These are phyloP conservation scores for Aspergillus ellipticus DNA, from an alignment of 495 filamentous ascomycete species.

Conservation along the genomic window DNA sequence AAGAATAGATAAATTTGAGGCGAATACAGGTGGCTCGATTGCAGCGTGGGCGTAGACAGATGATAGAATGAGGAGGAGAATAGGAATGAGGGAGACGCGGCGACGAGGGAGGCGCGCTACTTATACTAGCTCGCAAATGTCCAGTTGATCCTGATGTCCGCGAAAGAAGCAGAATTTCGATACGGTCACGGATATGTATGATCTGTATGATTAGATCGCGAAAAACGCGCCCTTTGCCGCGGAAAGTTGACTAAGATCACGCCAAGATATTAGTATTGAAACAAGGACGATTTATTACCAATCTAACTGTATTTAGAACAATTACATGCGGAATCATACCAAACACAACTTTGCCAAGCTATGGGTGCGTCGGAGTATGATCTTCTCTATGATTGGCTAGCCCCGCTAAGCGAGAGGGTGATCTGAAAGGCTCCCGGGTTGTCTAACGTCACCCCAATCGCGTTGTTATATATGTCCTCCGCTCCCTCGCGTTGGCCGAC, in stretches of 20 bases:
- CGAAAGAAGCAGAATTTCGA: conserved; percentile 49
- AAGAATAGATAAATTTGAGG: conserved; percentile 18
- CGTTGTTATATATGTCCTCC: conserved; percentile 46
- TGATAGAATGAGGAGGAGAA: conserved; percentile 34
- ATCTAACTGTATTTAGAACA: conserved; percentile 31
- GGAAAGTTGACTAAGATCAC: conserved; percentile 17
- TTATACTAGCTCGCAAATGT: conserved; percentile 48
- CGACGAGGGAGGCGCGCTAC: conserved; percentile 46
- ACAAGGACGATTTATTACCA: conserved; percentile 21
- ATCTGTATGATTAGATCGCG: conserved; percentile 47
- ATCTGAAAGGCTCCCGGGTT: conserved; percentile 40
- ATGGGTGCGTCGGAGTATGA: conserved; percentile 23
- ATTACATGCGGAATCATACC: conserved; percentile 16
- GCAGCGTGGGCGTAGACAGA: conserved; percentile 28
- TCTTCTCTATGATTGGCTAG: conserved; percentile 39
- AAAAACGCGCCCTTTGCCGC: conserved; percentile 24
- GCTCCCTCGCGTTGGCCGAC: conserved; percentile 31
- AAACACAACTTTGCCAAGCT: conserved; percentile 9
- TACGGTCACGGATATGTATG: conserved; percentile 43
- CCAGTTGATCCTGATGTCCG: conserved; percentile 42
- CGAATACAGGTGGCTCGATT: conserved; percentile 33
- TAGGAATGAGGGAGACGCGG: conserved; percentile 38
- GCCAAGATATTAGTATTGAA: conserved; percentile 19
- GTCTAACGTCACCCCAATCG: conserved; percentile 41
- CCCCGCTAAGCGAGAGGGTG: conserved; percentile 49